Evolutionary conservation across 306 rosid genomes (phyloP).

Genomic region (Sicyos baderoa): DNA sequence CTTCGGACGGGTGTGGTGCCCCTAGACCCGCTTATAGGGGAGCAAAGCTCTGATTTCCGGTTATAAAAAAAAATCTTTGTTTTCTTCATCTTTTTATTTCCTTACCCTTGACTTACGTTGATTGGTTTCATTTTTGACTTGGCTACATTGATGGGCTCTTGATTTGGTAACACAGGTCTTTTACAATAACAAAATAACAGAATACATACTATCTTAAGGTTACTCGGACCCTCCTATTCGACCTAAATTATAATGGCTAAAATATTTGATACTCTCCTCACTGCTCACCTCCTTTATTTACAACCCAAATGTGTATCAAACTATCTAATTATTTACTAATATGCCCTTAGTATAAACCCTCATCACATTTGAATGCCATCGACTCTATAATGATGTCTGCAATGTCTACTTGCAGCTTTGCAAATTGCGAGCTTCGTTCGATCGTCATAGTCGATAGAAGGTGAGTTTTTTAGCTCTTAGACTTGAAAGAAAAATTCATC

Average conservation of each 20-base stretch:
- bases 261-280: too few relatives aligned
- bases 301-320: too few relatives aligned
- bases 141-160: constrained; percentile 5
- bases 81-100: not conserved
- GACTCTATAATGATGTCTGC: constrained; percentile 9
- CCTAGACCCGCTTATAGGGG: too few relatives aligned
- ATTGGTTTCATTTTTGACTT: not conserved
- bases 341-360: too few relatives aligned
- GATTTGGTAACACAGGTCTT: not conserved
- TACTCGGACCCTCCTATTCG: too few relatives aligned
- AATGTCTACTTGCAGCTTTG: constrained; percentile 46
- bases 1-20: too few relatives aligned
- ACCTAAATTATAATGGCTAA: too few relatives aligned
- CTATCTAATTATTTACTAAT: too few relatives aligned
- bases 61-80: not conserved
- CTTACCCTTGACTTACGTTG: not conserved
- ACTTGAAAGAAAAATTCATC: not conserved
- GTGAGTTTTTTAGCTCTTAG: constrained; percentile 31
- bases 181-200: too few relatives aligned
- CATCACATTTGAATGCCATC: not conserved
- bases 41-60: too few relatives aligned
- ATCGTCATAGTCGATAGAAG: constrained; percentile 50
- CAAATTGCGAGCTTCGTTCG: constrained; percentile 70
- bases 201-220: too few relatives aligned
- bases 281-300: too few relatives aligned